Evolutionary conservation across 78 protist species (phyloP).

Genomic region (slime mould (Dictyostelium discoideum)): DNA sequence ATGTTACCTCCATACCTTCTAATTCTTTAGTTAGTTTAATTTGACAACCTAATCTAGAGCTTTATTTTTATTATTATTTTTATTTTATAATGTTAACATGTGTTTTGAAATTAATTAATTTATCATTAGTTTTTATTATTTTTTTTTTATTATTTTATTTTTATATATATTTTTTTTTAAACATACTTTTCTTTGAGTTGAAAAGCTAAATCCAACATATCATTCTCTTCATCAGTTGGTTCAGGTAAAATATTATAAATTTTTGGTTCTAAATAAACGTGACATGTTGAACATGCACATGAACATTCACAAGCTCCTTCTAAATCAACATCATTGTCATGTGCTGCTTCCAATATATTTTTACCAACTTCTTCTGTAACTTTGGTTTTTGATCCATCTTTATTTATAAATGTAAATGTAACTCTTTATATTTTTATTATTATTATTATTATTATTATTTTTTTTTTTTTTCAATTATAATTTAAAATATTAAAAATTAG

Average conservation of each 20-base stretch:
- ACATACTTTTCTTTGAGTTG: constrained; percentile 85
- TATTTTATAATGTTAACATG: neutral
- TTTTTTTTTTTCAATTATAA: no score
- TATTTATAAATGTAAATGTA: constrained; percentile 63
- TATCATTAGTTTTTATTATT: neutral
- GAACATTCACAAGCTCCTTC: constrained; percentile 97
- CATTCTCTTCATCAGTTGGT: constrained; percentile 93
- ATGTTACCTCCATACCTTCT: constrained; percentile 82
- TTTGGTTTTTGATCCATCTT: constrained; percentile 42
- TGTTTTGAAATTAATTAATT: neutral
- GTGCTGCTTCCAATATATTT: constrained; percentile 87
- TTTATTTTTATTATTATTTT: constrained; percentile 3
- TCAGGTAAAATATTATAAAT: constrained; percentile 84
- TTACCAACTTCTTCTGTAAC: constrained; percentile 58
- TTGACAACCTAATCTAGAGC: constrained; percentile 93
- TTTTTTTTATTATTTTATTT: no score
- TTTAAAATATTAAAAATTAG: neutral
- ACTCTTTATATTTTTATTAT: neutral
- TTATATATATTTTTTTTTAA: neutral
- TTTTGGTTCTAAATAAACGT: constrained; percentile 83
- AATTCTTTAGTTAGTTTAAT: constrained; percentile 85
- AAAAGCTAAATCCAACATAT: constrained; percentile 96
- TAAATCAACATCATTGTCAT: constrained; percentile 87
- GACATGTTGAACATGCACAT: constrained; percentile 97
- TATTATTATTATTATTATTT: no score